Conservation (phyloP, 2,329 filamentous ascomycete species). For the Aureobasidium sp. region DNA sequence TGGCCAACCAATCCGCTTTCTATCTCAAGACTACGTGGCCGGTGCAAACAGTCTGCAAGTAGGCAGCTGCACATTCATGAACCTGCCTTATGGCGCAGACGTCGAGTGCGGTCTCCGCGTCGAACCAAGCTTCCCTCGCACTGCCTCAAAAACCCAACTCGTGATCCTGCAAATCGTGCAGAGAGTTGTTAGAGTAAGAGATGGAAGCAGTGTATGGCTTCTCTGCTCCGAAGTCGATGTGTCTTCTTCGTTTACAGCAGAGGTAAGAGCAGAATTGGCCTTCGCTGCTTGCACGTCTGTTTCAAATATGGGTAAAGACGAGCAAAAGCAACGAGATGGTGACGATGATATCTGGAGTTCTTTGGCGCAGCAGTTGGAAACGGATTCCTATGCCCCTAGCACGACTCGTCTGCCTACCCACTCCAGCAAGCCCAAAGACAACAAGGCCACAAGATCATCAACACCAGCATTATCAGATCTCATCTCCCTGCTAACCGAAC, state of each 20-base stretch:
- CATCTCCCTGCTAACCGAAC: constrained; percentile 2
- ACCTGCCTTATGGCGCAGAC: constrained; percentile 24
- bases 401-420: background rate
- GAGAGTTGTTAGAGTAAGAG: constrained; percentile 24
- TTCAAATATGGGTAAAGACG: background rate
- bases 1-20: constrained; percentile 25
- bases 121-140: constrained; percentile 16
- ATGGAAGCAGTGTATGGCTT: constrained; percentile 21
- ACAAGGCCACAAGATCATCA: background rate
- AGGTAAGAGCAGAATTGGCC: background rate
- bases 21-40: constrained; percentile 20
- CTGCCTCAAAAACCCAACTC: background rate
- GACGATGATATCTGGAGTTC: background rate
- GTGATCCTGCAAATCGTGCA: constrained; percentile 26
- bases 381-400: background rate
- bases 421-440: background rate
- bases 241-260: constrained; percentile 14
- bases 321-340: background rate
- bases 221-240: constrained; percentile 26
- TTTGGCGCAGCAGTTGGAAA: background rate
- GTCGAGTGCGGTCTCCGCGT: constrained; percentile 24
- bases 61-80: constrained; percentile 25
- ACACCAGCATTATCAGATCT: constrained; percentile 4
- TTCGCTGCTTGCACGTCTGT: background rate
- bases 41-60: constrained; percentile 20